phyloP scores from a whole-genome alignment of 1,284 basidiomycete genomes.

The Cerrena zonata region DNA sequence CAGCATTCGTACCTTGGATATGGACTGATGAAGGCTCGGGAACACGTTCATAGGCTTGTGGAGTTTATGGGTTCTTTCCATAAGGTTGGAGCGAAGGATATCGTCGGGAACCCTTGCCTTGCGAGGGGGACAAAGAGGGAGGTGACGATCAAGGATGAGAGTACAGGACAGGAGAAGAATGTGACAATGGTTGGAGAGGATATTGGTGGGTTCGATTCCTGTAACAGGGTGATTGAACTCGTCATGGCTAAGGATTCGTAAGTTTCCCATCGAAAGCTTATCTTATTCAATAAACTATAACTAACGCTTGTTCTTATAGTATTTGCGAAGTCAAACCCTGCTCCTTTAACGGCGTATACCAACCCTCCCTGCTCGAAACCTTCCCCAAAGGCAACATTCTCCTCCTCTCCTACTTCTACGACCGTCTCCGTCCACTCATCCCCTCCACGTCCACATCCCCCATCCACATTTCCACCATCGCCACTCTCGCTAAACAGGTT shows the following conservation, averaged over 20 bases:
- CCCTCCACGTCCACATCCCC: constrained; percentile 27
- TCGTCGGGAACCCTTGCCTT: constrained; percentile 75
- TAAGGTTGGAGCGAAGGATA: constrained; percentile 34
- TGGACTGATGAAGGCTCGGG: constrained; percentile 87
- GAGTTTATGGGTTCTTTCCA: constrained; percentile 73
- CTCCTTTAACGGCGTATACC: constrained; percentile 96
- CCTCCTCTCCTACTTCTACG: constrained; percentile 94
- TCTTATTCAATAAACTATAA: constrained; percentile 6
- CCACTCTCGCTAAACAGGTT: constrained; percentile 60
- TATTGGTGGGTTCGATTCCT: constrained; percentile 80
- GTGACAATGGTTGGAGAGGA: constrained; percentile 81
- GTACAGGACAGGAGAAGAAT: constrained; percentile 40
- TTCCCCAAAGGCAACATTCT: constrained; percentile 79
- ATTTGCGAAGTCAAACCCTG: constrained; percentile 88
- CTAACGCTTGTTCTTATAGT: constrained; percentile 33
- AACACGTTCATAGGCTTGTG: constrained; percentile 83
- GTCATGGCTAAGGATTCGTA: constrained; percentile 95
- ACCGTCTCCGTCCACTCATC: constrained; percentile 82
- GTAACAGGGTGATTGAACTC: constrained; percentile 79
- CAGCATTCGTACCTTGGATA: constrained; percentile 97
- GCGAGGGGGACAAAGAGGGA: constrained; percentile 58
- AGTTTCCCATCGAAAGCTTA: constrained; percentile 24
- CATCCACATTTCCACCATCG: constrained; percentile 61
- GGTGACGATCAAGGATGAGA: constrained; percentile 69
- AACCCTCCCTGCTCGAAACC: constrained; percentile 87